Percentiles rank a stretch among this genome's conserved stretches.
Conservation (phyloP, 768 basidiomycete species). For the Dendrothele bispora region DNA sequence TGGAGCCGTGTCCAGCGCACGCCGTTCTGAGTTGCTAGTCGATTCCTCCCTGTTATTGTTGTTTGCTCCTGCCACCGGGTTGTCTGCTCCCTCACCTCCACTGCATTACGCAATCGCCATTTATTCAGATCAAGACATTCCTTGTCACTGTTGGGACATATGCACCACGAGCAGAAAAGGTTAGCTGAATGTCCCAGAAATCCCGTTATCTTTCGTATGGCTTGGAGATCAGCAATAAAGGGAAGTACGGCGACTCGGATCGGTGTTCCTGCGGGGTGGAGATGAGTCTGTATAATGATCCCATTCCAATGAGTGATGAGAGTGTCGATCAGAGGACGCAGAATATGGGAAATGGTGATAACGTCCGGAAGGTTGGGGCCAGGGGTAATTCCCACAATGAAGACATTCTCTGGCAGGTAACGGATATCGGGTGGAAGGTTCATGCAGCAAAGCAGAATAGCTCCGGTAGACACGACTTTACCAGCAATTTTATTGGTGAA, state of each 20-base stretch:
- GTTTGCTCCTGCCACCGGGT: conserved; percentile 12
- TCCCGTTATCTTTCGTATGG: conserved; percentile 15
- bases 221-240: conserved; percentile 16
- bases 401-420: too few species aligned
- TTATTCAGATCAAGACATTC: conserved; percentile 10
- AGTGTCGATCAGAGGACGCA: too few species aligned
- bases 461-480: too few species aligned
- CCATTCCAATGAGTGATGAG: too few species aligned
- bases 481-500: neutral
- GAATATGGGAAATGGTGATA: too few species aligned
- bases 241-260: too few species aligned
- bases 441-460: too few species aligned
- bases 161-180: conserved; percentile 21
- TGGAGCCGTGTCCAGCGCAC: conserved; percentile 16
- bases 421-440: too few species aligned
- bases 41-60: conserved; percentile 4
- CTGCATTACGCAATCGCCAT: conserved; percentile 12
- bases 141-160: conserved; percentile 6
- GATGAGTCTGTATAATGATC: too few species aligned
- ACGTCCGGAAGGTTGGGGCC: too few species aligned
- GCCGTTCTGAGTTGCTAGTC: conserved; percentile 8
- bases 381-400: too few species aligned
- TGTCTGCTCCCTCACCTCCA: conserved; percentile 12
- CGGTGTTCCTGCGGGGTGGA: too few species aligned
- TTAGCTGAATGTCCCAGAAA: conserved; percentile 11